Evolutionary conservation across 495 filamentous ascomycete species (phyloP).

Genomic region (Penicillium lividum): DNA sequence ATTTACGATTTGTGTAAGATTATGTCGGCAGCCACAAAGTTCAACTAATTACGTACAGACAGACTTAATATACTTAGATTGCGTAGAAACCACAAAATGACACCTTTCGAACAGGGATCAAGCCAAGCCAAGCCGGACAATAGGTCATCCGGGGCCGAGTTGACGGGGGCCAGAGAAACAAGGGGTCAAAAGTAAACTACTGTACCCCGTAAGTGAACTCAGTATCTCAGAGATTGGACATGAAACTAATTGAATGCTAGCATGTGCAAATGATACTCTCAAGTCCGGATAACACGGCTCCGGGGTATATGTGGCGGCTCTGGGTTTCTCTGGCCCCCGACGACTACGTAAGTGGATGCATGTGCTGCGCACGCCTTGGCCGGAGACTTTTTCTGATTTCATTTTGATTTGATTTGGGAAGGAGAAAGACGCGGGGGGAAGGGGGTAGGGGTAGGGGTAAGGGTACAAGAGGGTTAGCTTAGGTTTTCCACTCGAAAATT

Average conservation of each 20-base stretch:
- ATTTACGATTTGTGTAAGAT: too few relatives aligned
- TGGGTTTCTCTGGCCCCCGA: neutral
- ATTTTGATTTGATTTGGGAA: neutral
- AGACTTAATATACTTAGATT: too few relatives aligned
- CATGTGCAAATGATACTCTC: neutral
- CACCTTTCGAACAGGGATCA: neutral
- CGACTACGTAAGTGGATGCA: slow-evolving; percentile 10
- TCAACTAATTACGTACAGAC: too few relatives aligned
- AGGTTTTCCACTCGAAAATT: too few relatives aligned
- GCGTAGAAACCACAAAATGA: too few relatives aligned
- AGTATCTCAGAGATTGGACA: too few relatives aligned
- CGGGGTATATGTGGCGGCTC: neutral
- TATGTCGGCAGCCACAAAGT: too few relatives aligned
- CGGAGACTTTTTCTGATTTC: slow-evolving; percentile 3
- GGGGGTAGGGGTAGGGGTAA: neutral
- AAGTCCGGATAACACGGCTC: neutral
- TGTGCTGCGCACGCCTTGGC: neutral
- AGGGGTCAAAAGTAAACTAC: neutral
- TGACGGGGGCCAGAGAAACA: neutral
- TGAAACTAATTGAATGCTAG: too few relatives aligned
- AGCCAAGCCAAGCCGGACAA: neutral
- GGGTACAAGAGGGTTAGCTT: too few relatives aligned
- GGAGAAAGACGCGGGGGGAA: neutral
- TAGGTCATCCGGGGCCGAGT: neutral
- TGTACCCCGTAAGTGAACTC: too few relatives aligned